phyloP scores from a whole-genome alignment of 139 green algal species.

The Pseudopediastrum boryanum region DNA sequence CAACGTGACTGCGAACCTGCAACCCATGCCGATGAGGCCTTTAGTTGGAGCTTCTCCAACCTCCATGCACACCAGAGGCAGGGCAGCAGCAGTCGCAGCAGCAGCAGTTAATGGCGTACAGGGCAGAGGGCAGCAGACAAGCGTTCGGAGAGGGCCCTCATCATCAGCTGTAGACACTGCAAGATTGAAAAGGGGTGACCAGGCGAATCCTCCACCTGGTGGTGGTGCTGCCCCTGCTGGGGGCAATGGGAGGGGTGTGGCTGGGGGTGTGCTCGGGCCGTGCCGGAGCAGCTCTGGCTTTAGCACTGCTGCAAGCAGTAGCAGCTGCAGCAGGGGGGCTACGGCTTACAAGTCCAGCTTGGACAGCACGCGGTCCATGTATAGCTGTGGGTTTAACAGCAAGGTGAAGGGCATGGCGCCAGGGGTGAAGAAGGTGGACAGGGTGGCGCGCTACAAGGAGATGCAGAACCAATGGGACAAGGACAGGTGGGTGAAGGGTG shows the following conservation, averaged over 20 bases:
- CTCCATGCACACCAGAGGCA: not conserved
- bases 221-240: not conserved
- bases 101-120: not conserved
- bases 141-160: not conserved
- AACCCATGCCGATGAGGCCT: not conserved
- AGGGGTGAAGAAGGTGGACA: constrained; percentile 25
- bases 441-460: constrained; percentile 20
- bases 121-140: not conserved
- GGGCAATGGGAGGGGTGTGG: not conserved
- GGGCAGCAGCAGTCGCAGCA: not conserved
- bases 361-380: too few relatives aligned
- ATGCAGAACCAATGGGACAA: constrained; percentile 28
- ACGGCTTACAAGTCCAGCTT: too few relatives aligned
- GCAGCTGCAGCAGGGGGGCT: not conserved
- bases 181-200: not conserved
- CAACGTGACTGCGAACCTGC: not conserved
- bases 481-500: constrained; percentile 35
- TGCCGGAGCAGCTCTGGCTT: not conserved
- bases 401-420: constrained; percentile 15
- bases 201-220: not conserved
- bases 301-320: not conserved
- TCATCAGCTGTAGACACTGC: not conserved
- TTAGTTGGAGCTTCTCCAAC: not conserved
- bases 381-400: not conserved
- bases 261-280: too few relatives aligned